These are phyloP conservation scores for Metarhizium humberi DNA, from an alignment of 2,329 filamentous ascomycete genomes.

Conservation along the genomic window DNA sequence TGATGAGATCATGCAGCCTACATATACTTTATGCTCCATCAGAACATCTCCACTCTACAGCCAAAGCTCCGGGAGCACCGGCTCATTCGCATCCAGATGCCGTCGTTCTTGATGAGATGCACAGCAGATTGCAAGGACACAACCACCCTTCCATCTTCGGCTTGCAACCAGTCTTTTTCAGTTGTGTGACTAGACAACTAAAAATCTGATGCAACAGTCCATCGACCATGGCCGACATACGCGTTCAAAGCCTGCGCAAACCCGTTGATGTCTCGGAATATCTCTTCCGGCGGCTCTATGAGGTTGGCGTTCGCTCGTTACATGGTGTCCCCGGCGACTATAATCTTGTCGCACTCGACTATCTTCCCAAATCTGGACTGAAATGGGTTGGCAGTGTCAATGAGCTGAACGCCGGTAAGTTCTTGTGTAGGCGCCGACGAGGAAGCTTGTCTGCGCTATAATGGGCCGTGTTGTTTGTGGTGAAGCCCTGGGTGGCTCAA, in stretches of 20 bases:
- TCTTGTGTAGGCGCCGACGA: neutral
- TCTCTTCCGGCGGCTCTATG: conserved; percentile 53
- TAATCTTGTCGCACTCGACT: conserved; percentile 61
- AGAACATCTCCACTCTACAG: no score
- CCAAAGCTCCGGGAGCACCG: no score
- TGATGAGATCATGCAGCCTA: no score
- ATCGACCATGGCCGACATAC: conserved; percentile 24
- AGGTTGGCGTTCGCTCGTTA: conserved; percentile 55
- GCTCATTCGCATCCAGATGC: no score
- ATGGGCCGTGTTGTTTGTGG: neutral
- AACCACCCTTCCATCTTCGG: no score
- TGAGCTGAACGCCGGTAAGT: conserved; percentile 60
- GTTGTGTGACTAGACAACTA: no score
- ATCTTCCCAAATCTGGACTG: conserved; percentile 47
- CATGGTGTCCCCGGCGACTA: conserved; percentile 67
- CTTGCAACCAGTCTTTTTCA: no score
- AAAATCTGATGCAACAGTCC: neutral
- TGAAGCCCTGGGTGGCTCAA: no score
- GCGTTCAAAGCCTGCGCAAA: conserved; percentile 33
- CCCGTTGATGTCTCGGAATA: conserved; percentile 57
- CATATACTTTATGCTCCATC: no score
- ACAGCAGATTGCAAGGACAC: no score
- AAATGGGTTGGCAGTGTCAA: conserved; percentile 63
- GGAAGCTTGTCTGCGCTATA: neutral
- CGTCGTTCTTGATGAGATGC: no score